Percentiles rank a stretch among this genome's conserved stretches.
Evolutionary conservation across 441 rosid species (phyloP).

Genomic region (Populus hybrid): DNA sequence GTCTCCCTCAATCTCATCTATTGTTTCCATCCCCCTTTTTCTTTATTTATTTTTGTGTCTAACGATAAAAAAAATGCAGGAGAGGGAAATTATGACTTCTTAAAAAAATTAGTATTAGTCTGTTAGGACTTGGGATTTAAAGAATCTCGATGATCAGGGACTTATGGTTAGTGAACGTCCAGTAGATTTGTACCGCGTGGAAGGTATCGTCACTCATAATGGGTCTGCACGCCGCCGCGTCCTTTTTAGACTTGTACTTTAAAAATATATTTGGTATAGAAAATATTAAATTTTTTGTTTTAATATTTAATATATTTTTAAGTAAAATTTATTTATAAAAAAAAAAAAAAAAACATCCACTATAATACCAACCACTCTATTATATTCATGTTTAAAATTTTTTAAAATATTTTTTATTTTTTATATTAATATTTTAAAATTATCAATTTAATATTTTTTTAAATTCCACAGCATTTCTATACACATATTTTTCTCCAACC

Average conservation of each 20-base stretch:
- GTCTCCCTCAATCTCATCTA: neutral
- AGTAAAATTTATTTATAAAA: no score
- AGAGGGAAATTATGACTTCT: neutral
- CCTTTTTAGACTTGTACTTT: neutral
- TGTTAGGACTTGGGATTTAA: no score
- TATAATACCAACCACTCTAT: no score
- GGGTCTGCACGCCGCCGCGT: constrained; percentile 20
- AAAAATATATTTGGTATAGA: neutral
- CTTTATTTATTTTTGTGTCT: neutral
- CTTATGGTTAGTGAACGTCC: constrained; percentile 1
- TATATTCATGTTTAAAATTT: no score
- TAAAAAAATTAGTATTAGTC: neutral
- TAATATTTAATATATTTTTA: no score
- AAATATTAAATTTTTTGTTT: no score
- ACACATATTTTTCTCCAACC: no score
- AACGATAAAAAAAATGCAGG: neutral
- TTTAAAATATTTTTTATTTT: no score
- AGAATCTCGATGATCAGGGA: neutral
- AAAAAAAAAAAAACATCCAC: no score
- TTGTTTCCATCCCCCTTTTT: neutral
- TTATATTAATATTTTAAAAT: no score
- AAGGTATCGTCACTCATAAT: neutral
- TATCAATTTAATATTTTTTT: no score
- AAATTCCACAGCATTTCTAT: no score
- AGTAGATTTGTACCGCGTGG: constrained; percentile 19